These are phyloP conservation scores for Naganishia kalamii DNA, from an alignment of 768 basidiomycete genomes.

Conservation along the genomic window DNA sequence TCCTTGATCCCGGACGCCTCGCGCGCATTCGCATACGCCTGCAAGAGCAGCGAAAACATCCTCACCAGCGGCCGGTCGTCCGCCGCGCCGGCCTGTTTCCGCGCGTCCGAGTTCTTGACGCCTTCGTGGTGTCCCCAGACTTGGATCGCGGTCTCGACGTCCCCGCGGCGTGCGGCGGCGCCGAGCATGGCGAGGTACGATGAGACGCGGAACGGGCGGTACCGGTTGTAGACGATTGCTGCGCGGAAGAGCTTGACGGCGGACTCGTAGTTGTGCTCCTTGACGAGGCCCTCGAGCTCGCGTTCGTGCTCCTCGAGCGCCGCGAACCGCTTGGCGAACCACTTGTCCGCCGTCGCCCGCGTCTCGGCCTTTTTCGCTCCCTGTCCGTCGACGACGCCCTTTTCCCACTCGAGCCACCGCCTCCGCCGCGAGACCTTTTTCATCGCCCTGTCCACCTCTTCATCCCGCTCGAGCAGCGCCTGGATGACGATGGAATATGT, in stretches of 20 bases:
- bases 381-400: background rate
- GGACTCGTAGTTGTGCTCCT: conserved; percentile 56
- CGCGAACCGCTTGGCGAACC: background rate
- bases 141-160: conserved; percentile 59
- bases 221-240: conserved; percentile 48
- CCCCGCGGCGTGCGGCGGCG: conserved; percentile 57
- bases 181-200: conserved; percentile 58
- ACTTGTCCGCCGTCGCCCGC: background rate
- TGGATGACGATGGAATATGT: conserved; percentile 62
- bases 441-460: conserved; percentile 56
- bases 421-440: conserved; percentile 47
- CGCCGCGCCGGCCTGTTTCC: conserved; percentile 3
- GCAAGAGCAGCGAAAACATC: conserved; percentile 25
- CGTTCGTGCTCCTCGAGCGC: background rate
- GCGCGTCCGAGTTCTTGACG: conserved; percentile 17
- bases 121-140: conserved; percentile 61
- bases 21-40: conserved; percentile 9
- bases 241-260: conserved; percentile 70
- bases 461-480: conserved; percentile 62
- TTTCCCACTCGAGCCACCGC: conserved; percentile 15
- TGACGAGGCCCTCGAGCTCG: conserved; percentile 20
- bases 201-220: conserved; percentile 29
- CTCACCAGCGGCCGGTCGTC: background rate
- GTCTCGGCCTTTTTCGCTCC: too few relatives aligned
- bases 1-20: conserved; percentile 18